phyloP scores from a whole-genome alignment of 2,329 filamentous ascomycete species.

The Xenosphaeropsis pyriputrescens region DNA sequence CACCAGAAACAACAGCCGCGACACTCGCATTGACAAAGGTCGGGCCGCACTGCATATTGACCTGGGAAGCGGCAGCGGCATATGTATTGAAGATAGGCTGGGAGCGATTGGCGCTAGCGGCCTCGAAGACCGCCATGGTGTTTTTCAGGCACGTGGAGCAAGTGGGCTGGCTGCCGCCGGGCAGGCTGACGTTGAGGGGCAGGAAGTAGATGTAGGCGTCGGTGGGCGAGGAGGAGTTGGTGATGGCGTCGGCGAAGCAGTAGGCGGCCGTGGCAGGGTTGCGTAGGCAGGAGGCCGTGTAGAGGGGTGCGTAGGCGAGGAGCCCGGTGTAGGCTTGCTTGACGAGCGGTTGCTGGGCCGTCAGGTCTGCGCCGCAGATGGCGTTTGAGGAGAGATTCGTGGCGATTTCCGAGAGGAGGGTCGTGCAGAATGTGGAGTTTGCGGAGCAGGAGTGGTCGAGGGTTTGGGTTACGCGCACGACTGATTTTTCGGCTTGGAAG shows the following conservation, averaged over 20 bases:
- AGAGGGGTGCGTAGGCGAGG: conserved; percentile 62
- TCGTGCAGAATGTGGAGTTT: conserved; percentile 48
- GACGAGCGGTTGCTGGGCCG: conserved; percentile 52
- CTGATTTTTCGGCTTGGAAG: conserved; percentile 62
- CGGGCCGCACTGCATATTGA: conserved; percentile 52
- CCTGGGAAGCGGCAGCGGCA: conserved; percentile 49
- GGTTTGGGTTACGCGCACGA: conserved; percentile 57
- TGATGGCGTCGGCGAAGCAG: conserved; percentile 72
- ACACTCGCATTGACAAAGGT: conserved; percentile 42
- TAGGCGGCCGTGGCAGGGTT: conserved; percentile 53
- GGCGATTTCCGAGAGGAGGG: conserved; percentile 50
- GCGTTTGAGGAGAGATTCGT: conserved; percentile 41
- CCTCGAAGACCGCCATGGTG: conserved; percentile 70
- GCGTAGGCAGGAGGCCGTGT: conserved; percentile 66
- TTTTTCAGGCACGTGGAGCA: conserved; percentile 65
- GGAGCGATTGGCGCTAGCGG: conserved; percentile 47
- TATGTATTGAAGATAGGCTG: conserved; percentile 60
- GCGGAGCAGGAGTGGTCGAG: conserved; percentile 68
- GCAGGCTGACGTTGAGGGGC: conserved; percentile 60
- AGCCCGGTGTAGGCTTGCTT: conserved; percentile 63
- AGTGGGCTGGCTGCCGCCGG: conserved; percentile 49
- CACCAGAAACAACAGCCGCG: conserved; percentile 16
- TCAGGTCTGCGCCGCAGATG: conserved; percentile 61
- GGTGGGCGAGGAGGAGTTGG: conserved; percentile 53
- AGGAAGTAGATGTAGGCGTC: conserved; percentile 78